Evolutionary conservation across 768 basidiomycete genomes (phyloP).

Genomic region (Leccinum rimulosum): DNA sequence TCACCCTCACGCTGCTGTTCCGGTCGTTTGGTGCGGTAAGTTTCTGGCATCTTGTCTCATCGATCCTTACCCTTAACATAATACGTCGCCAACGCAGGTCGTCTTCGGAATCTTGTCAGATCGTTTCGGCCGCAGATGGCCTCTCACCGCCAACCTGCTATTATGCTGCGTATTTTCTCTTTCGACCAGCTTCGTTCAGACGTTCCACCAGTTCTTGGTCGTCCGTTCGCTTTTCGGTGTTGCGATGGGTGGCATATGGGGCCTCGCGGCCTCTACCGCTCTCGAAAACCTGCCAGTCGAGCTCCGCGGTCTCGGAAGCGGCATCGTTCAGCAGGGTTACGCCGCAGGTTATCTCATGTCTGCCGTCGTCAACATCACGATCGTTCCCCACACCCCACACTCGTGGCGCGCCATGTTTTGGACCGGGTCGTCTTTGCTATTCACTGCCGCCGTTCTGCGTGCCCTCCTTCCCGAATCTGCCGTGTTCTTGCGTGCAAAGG

Average conservation of each 20-base stretch:
- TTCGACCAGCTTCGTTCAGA: constrained; percentile 76
- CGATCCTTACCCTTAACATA: background rate
- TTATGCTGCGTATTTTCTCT: constrained; percentile 73
- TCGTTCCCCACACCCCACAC: constrained; percentile 38
- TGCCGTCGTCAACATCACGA: constrained; percentile 74
- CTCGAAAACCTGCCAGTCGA: constrained; percentile 92
- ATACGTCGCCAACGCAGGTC: constrained; percentile 31
- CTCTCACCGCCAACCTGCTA: constrained; percentile 73
- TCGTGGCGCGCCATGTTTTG: constrained; percentile 84
- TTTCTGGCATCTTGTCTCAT: background rate
- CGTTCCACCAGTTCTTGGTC: constrained; percentile 75
- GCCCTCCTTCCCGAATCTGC: constrained; percentile 74
- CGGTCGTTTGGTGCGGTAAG: constrained; percentile 71
- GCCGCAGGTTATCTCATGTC: constrained; percentile 84
- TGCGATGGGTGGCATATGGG: constrained; percentile 91
- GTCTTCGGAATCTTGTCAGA: constrained; percentile 84
- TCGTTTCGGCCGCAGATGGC: constrained; percentile 92
- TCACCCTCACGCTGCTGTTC: constrained; percentile 90
- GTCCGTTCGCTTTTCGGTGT: constrained; percentile 82
- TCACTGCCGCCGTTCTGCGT: constrained; percentile 67
- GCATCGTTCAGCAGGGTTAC: constrained; percentile 91
- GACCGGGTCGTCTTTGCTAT: constrained; percentile 67
- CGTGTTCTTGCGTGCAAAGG: constrained; percentile 67
- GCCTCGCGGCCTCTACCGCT: constrained; percentile 75
- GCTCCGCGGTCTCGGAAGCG: constrained; percentile 81